Evolutionary conservation across 306 rosid species (phyloP).

Genomic region (Malus domestica): DNA sequence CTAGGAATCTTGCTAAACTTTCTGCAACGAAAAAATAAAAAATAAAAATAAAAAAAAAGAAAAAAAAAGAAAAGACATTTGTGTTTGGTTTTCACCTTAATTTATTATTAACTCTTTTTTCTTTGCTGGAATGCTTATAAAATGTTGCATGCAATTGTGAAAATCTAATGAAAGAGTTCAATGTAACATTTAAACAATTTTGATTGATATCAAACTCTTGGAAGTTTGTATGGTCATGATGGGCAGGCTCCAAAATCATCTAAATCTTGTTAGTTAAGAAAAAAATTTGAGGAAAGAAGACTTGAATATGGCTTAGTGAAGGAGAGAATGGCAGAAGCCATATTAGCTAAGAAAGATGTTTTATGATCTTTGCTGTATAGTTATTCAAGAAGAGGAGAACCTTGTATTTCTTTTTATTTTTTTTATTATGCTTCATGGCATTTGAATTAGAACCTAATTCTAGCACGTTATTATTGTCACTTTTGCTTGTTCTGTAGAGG

Average conservation of each 20-base stretch:
- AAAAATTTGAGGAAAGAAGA: not conserved
- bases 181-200: not conserved
- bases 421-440: not conserved
- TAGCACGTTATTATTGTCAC: not conserved
- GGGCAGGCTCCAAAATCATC: not conserved
- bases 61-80: not conserved
- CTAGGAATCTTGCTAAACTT: not conserved
- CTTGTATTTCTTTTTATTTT: not conserved
- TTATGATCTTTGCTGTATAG: not conserved
- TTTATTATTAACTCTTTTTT: not conserved
- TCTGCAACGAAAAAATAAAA: not conserved
- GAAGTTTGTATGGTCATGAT: not conserved
- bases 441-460: conserved; percentile 7
- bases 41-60: not conserved
- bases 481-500: conserved; percentile 15
- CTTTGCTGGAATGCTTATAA: not conserved
- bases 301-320: not conserved
- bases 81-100: not conserved
- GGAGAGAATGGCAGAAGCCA: not conserved
- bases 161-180: not conserved
- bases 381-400: not conserved
- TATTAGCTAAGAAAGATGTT: not conserved
- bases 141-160: not conserved
- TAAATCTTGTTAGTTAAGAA: not conserved
- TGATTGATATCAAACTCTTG: not conserved